A percentile compares a stretch with the other conserved stretches of the same genome.
Evolutionary conservation across 2,329 filamentous ascomycete genomes (phyloP).

Genomic region (Microsporum ferrugineum): DNA sequence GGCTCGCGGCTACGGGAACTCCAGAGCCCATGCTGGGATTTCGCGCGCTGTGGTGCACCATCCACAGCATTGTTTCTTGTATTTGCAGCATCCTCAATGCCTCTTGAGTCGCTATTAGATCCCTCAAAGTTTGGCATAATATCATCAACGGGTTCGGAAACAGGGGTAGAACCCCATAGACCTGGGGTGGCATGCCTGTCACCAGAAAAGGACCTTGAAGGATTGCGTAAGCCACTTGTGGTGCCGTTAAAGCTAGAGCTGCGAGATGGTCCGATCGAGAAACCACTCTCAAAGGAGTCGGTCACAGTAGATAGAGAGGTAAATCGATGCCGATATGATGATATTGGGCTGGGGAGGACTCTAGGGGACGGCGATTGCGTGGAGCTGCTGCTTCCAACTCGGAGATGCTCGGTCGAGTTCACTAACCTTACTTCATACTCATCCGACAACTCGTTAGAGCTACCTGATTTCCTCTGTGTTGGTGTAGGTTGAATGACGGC

Average conservation of each 20-base stretch:
- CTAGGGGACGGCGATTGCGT: conserved; percentile 15
- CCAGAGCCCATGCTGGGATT: conserved; percentile 29
- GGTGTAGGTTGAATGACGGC: neutral
- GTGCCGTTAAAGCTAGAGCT: conserved; percentile 2
- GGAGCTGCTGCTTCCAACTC: conserved; percentile 33
- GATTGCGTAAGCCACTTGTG: conserved; percentile 10
- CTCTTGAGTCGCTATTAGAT: neutral
- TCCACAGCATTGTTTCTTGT: neutral
- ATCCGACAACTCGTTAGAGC: conserved; percentile 24
- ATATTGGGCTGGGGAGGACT: conserved; percentile 18
- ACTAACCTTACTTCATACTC: conserved; percentile 49
- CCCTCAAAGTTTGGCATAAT: conserved; percentile 28
- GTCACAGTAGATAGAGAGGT: conserved; percentile 19
- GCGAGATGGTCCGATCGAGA: conserved; percentile 16
- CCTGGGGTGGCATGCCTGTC: conserved; percentile 19
- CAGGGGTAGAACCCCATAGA: conserved; percentile 27
- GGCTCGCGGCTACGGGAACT: conserved; percentile 19
- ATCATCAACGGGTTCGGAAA: conserved; percentile 21
- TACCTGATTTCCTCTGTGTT: conserved; percentile 7
- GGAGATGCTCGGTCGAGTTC: conserved; percentile 51
- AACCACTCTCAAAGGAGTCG: conserved; percentile 17
- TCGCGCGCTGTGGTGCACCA: conserved; percentile 18
- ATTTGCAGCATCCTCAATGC: neutral
- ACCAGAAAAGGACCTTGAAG: conserved; percentile 10
- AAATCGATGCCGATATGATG: conserved; percentile 26